Base-by-base conservation (phyloP, 2,329 filamentous ascomycete species). In the Rhynchosporium agropyri region DNA sequence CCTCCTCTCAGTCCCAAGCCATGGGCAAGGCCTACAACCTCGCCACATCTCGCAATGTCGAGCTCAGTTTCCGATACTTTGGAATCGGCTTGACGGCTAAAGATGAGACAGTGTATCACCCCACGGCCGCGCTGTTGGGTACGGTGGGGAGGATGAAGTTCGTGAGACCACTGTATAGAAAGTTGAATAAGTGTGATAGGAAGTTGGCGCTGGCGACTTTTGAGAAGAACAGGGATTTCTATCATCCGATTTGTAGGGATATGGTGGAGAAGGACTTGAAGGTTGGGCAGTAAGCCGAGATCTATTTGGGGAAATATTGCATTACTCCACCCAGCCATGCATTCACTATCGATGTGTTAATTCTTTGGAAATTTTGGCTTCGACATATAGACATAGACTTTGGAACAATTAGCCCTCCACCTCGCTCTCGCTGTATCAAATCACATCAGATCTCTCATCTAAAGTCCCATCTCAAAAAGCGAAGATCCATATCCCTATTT, bases 71-170 rank as follows among this genome's bases (percentile, higher is more conserved):
- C 15, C 85, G 93, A 0, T 98, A 91, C 77, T 89, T 91, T 72
- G 84, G 86, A 60, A 84, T 97, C 40, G 91, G 91, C 1, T 83
- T 99, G 72, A 85, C 85, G 70, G 89, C 91, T 12, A 84, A 87
- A 62, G 90, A 92, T 70, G 76, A 82, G 58, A 84, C 81, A 62
- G 84, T 89, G 43, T 91, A 94, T 71, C 74, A 85, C 64, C 88
- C 88, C 1, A 86, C 91, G 0, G 87, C 89, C 1, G 85, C 90
- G 63, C 80, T 97, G 61, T 80, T 98, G 45, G 90, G 91, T 38
- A 82, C 83, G 58, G 92, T 97, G 29, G 95, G 95, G 12, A 82
- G 95, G 62, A 98, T 99, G 95, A 98, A 98, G 83, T 98, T 94
- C 76, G 94, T 98, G 63, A 83, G 94, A 54, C 92, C 94, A 28